Conservation (phyloP, 768 basidiomycete genomes). For the Leccinum longicurvipes region DNA sequence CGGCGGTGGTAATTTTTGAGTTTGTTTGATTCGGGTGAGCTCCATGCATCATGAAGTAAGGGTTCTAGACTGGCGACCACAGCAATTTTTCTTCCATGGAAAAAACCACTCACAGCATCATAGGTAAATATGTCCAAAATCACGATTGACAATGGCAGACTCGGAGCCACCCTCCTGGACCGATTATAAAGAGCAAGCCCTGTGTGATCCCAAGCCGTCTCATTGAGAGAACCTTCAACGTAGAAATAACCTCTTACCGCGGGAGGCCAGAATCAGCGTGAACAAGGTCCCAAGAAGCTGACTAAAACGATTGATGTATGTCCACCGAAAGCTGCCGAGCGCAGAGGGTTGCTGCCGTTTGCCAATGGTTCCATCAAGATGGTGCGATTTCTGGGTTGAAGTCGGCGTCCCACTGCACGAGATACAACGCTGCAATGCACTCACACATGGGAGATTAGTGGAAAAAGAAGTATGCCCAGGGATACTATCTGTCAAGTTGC, state of each 20-base stretch:
- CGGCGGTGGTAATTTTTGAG: too few relatives aligned
- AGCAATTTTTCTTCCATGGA: too few relatives aligned
- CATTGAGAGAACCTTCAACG: not conserved
- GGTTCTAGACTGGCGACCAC: too few relatives aligned
- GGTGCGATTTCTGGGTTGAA: slow-evolving; percentile 13
- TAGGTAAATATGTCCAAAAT: too few relatives aligned
- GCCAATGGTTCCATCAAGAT: slow-evolving; percentile 4
- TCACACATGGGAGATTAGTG: slow-evolving; percentile 25
- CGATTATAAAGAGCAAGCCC: slow-evolving; percentile 21
- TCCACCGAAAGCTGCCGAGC: slow-evolving; percentile 9
- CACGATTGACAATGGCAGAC: slow-evolving; percentile 2
- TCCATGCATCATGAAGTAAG: too few relatives aligned
- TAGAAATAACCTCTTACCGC: slow-evolving; percentile 3
- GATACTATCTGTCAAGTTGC: too few relatives aligned
- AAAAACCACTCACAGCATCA: too few relatives aligned
- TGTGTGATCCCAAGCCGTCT: slow-evolving; percentile 5
- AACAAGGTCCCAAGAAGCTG: slow-evolving; percentile 11
- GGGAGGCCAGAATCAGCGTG: slow-evolving; percentile 16
- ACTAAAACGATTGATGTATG: not conserved
- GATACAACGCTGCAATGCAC: not conserved
- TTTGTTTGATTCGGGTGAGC: too few relatives aligned
- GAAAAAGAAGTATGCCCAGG: slow-evolving; percentile 30
- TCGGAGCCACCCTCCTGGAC: slow-evolving; percentile 12
- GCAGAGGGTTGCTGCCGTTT: slow-evolving; percentile 9
- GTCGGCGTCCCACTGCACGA: not conserved